Evolutionary conservation across 371 early-diverging fungal species (phyloP).

Genomic region (Nematocida homosporus): DNA sequence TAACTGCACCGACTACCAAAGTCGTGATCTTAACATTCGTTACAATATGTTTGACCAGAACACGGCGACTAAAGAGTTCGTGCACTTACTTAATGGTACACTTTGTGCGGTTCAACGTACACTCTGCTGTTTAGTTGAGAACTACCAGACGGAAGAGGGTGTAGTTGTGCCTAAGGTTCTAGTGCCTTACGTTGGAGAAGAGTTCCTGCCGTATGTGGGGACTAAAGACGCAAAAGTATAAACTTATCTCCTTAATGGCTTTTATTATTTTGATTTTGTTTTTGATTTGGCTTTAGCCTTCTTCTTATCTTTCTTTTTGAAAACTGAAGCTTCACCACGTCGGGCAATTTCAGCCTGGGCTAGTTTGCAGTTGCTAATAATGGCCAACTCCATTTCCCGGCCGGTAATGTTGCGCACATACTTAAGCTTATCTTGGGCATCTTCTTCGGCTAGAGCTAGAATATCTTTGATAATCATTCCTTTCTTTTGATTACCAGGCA

Average conservation of each 20-base stretch:
- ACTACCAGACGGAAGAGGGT: slow-evolving; percentile 80
- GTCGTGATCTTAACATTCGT: slow-evolving; percentile 86
- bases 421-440: slow-evolving; percentile 1
- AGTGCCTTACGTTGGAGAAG: slow-evolving; percentile 58
- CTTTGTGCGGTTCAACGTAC: slow-evolving; percentile 94
- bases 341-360: slow-evolving; percentile 38
- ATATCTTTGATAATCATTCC: slow-evolving; percentile 73
- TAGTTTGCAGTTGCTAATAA: slow-evolving; percentile 48
- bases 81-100: slow-evolving; percentile 96
- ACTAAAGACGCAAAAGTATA: not conserved
- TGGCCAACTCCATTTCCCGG: slow-evolving; percentile 52
- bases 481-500: slow-evolving; percentile 87
- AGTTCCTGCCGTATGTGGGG: slow-evolving; percentile 38
- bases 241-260: no score
- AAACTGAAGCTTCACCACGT: slow-evolving; percentile 38
- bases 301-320: slow-evolving; percentile 22
- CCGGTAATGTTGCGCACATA: slow-evolving; percentile 32
- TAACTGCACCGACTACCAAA: slow-evolving; percentile 98
- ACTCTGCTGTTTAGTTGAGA: slow-evolving; percentile 92
- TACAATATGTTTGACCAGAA: slow-evolving; percentile 82
- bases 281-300: slow-evolving; percentile 29
- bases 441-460: slow-evolving; percentile 43
- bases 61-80: slow-evolving; percentile 77
- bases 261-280: slow-evolving; percentile 15
- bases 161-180: slow-evolving; percentile 71